Percentiles rank a stretch among this genome's conserved stretches.
phyloP scores from a whole-genome alignment of 148 eudicot species.

The Drosera capensis region DNA sequence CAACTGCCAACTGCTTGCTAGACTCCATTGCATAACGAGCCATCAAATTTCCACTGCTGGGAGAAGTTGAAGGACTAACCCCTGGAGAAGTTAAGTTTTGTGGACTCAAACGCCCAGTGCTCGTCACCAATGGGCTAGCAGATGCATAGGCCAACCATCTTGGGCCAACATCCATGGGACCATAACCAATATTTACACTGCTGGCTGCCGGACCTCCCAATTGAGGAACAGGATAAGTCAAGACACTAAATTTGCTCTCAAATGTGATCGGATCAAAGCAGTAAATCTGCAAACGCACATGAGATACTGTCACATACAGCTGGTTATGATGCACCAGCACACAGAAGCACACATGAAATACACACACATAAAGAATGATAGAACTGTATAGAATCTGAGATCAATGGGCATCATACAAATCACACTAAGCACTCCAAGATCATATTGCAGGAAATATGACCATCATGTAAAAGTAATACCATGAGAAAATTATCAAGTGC shows the following conservation, averaged over 20 bases:
- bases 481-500: too few relatives aligned
- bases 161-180: conserved; percentile 90
- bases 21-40: conserved; percentile 95
- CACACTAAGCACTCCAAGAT: too few relatives aligned
- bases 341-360: neutral
- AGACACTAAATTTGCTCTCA: conserved; percentile 82
- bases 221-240: conserved; percentile 88
- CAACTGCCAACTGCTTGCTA: conserved; percentile 79
- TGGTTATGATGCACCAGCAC: neutral
- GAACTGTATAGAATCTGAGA: too few relatives aligned
- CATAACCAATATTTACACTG: conserved; percentile 76
- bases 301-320: conserved; percentile 6
- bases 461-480: too few relatives aligned
- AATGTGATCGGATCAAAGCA: conserved; percentile 85
- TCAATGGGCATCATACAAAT: too few relatives aligned
- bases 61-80: conserved; percentile 88
- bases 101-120: conserved; percentile 82
- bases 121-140: conserved; percentile 55
- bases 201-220: conserved; percentile 43
- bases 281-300: conserved; percentile 51
- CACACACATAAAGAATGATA: too few relatives aligned
- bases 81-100: conserved; percentile 75
- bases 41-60: conserved; percentile 61
- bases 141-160: conserved; percentile 97
- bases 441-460: too few relatives aligned